Conservation (phyloP, 176 grass and related monocot species). For the Oryza officinalis region DNA sequence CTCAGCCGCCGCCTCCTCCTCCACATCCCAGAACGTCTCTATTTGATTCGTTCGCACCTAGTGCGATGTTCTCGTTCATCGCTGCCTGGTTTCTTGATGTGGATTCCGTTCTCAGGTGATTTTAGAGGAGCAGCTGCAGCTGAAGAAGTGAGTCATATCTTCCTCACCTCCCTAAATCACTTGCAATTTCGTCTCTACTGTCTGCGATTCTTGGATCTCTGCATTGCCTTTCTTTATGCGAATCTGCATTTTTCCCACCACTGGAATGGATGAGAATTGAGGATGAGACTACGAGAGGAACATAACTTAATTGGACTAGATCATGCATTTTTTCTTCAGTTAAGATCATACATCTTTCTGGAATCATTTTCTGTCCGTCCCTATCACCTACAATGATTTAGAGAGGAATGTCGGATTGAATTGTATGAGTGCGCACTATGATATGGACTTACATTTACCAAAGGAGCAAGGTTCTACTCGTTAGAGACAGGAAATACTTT, state of each 20-base stretch:
- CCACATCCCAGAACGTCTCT: not conserved
- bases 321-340: not conserved
- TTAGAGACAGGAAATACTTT: not conserved
- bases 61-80: not conserved
- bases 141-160: conserved; percentile 70
- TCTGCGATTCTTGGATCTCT: conserved; percentile 22
- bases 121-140: conserved; percentile 83
- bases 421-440: not conserved
- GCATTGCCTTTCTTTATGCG: conserved; percentile 9
- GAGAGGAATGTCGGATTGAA: not conserved
- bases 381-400: not conserved
- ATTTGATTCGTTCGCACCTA: not conserved
- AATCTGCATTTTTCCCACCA: not conserved
- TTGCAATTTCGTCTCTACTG: conserved; percentile 14
- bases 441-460: not conserved
- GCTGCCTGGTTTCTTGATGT: conserved; percentile 31
- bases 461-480: not conserved
- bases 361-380: not conserved
- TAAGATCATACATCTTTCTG: not conserved
- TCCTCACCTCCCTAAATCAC: not conserved
- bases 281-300: not conserved
- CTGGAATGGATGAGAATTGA: conserved; percentile 8
- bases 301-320: not conserved
- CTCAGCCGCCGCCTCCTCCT: not conserved
- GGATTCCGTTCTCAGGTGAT: conserved; percentile 56